A percentile compares a stretch with the other conserved stretches of the same genome.
These are phyloP conservation scores for Pezicula radicicola DNA, from an alignment of 2,329 filamentous ascomycete species.

Conservation along the genomic window DNA sequence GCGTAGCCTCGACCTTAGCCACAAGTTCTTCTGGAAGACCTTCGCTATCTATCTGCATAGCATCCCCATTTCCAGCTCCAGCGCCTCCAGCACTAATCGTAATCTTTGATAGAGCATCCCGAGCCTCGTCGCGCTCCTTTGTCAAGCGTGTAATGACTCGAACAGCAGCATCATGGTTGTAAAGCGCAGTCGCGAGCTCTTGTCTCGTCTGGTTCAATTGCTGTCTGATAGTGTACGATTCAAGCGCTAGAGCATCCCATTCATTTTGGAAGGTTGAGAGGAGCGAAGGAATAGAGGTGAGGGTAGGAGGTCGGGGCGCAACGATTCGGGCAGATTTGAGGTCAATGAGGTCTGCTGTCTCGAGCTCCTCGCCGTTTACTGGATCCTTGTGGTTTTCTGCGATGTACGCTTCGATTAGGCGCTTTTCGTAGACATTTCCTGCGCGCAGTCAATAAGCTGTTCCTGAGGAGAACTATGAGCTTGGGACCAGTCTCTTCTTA, in stretches of 20 bases:
- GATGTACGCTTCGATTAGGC: constrained; percentile 92
- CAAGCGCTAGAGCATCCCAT: constrained; percentile 91
- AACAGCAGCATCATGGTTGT: constrained; percentile 96
- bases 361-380: constrained; percentile 80
- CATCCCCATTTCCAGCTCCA: constrained; percentile 62
- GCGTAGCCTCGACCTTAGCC: constrained; percentile 74
- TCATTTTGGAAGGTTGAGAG: constrained; percentile 96
- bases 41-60: constrained; percentile 88
- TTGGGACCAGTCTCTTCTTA: constrained; percentile 39
- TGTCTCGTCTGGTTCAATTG: constrained; percentile 87
- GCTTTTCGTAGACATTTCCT: constrained; percentile 92
- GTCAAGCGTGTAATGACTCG: constrained; percentile 88
- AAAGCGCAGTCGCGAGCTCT: constrained; percentile 89
- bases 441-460: constrained; percentile 16
- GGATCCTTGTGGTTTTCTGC: constrained; percentile 91
- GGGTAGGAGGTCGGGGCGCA: constrained; percentile 83
- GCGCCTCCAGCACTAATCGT: constrained; percentile 61
- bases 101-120: constrained; percentile 83
- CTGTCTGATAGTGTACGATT: constrained; percentile 87
- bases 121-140: constrained; percentile 89
- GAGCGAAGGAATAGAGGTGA: constrained; percentile 94
- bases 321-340: constrained; percentile 82
- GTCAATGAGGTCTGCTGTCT: constrained; percentile 80
- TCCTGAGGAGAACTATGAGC: constrained; percentile 9
- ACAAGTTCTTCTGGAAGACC: constrained; percentile 70